Evolutionary conservation across 768 basidiomycete species (phyloP).

Genomic region (Russula griseocarnosa): DNA sequence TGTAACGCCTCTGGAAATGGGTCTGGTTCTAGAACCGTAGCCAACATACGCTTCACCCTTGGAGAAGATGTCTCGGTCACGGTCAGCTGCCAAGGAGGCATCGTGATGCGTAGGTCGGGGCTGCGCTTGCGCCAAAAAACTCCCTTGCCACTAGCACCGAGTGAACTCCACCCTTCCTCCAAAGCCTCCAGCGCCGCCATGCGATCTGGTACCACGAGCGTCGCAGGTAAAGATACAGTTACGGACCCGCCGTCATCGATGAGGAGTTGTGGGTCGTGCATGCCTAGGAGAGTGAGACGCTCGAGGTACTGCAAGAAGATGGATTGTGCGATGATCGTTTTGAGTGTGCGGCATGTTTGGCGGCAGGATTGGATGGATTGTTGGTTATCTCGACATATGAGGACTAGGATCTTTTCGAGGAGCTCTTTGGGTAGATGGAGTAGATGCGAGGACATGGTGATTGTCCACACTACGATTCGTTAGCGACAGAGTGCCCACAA

Average conservation of each 20-base stretch:
- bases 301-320: background rate
- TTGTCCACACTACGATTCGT: too few relatives aligned
- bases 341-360: conserved; percentile 1
- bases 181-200: background rate
- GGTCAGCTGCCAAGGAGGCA: background rate
- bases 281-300: background rate
- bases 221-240: background rate
- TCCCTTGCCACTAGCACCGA: background rate
- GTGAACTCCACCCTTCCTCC: background rate
- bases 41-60: background rate
- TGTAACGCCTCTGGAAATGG: too few relatives aligned
- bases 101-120: background rate
- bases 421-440: conserved; percentile 3
- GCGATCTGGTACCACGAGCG: background rate
- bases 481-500: too few relatives aligned
- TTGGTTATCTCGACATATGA: background rate
- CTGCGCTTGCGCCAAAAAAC: background rate
- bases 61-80: background rate
- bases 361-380: background rate
- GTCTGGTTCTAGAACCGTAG: background rate
- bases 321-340: background rate
- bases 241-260: too few relatives aligned
- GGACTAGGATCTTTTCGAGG: background rate
- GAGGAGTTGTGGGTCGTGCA: background rate
- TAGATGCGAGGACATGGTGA: background rate